These are phyloP conservation scores for Tricholoma bakamatsutake DNA, from an alignment of 768 basidiomycete species.

Conservation along the genomic window DNA sequence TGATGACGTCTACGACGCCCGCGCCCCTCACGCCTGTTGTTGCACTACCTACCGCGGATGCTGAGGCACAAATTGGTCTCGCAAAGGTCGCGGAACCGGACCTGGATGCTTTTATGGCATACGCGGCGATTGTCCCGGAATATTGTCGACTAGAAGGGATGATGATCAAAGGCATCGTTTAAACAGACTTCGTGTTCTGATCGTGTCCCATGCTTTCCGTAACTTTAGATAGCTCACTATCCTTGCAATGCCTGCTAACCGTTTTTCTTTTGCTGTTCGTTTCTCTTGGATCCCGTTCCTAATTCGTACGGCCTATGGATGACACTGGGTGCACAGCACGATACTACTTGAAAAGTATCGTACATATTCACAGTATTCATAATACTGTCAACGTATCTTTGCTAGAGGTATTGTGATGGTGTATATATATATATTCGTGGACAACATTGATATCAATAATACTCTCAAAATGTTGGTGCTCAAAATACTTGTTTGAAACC, in stretches of 20 bases:
- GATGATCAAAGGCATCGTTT: constrained; percentile 59
- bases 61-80: constrained; percentile 69
- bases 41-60: constrained; percentile 65
- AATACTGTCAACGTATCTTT: no score
- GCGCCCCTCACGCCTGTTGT: constrained; percentile 64
- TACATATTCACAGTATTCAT: no score
- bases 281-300: background rate
- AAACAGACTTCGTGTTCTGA: constrained; percentile 9
- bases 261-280: background rate
- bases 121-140: constrained; percentile 82
- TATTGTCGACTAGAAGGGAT: constrained; percentile 76
- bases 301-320: background rate
- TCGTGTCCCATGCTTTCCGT: constrained; percentile 2
- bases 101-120: constrained; percentile 78
- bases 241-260: background rate
- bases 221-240: background rate
- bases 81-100: constrained; percentile 83
- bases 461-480: no score
- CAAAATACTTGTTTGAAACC: no score
- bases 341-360: no score
- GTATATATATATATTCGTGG: no score
- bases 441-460: no score
- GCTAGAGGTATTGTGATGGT: no score
- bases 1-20: constrained; percentile 42
- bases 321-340: no score